Evolutionary conservation across 2,329 filamentous ascomycete species (phyloP).

Genomic region (Coniella vitis): DNA sequence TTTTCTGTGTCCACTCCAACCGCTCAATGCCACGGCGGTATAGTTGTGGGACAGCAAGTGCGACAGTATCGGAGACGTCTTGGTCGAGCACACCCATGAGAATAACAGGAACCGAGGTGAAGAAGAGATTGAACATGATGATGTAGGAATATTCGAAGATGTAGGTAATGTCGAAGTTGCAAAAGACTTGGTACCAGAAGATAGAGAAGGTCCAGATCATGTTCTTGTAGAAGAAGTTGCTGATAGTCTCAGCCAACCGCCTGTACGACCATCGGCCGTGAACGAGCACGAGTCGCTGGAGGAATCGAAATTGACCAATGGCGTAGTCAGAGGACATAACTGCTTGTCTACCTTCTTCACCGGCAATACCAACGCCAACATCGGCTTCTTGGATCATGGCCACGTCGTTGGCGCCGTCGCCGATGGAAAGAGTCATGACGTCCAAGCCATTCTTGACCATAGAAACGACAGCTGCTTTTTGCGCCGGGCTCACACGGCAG

Average conservation of each 20-base stretch:
- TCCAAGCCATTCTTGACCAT: constrained; percentile 94
- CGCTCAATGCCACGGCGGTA: constrained; percentile 95
- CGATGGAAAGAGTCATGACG: constrained; percentile 91
- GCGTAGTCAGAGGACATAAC: constrained; percentile 96
- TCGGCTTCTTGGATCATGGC: constrained; percentile 98
- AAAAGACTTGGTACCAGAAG: constrained; percentile 96
- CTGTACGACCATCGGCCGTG: constrained; percentile 97
- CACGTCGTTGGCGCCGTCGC: constrained; percentile 91
- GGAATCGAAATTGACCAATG: constrained; percentile 87
- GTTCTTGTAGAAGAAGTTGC: constrained; percentile 99
- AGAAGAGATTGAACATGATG: constrained; percentile 90
- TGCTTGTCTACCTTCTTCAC: constrained; percentile 84
- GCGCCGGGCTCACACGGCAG: constrained; percentile 91
- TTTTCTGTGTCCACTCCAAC: constrained; percentile 89
- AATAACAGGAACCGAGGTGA: constrained; percentile 90
- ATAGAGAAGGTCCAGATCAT: constrained; percentile 95
- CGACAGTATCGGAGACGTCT: constrained; percentile 90
- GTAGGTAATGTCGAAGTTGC: constrained; percentile 93
- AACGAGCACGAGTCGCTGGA: constrained; percentile 78
- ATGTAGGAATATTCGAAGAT: constrained; percentile 98
- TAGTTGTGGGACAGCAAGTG: constrained; percentile 87
- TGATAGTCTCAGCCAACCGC: constrained; percentile 83
- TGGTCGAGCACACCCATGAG: constrained; percentile 96
- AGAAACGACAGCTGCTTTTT: constrained; percentile 93
- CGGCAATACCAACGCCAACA: constrained; percentile 92